phyloP scores from a whole-genome alignment of 164 flowering plant species.

The Amborella trichopoda region DNA sequence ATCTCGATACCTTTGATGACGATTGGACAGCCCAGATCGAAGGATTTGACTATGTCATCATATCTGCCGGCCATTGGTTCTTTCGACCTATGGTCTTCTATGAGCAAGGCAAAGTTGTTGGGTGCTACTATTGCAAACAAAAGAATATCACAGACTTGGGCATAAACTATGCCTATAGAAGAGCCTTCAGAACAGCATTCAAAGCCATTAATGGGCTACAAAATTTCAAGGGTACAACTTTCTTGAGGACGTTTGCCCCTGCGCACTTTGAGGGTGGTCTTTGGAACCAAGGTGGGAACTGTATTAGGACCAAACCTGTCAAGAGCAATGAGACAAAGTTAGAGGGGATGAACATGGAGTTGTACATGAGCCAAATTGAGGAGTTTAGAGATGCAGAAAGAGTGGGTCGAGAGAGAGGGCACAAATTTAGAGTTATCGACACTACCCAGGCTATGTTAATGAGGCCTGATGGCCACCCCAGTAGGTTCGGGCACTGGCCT shows the following conservation, averaged over 20 bases:
- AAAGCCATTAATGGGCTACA: slow-evolving; percentile 26
- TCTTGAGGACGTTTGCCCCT: slow-evolving; percentile 67
- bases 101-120: slow-evolving; percentile 40
- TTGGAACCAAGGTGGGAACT: slow-evolving; percentile 88
- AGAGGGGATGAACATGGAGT: slow-evolving; percentile 56
- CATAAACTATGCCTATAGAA: slow-evolving; percentile 54
- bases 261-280: slow-evolving; percentile 81
- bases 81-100: slow-evolving; percentile 66
- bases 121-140: slow-evolving; percentile 67
- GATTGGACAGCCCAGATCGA: slow-evolving; percentile 60
- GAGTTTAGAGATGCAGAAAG: slow-evolving; percentile 33
- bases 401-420: slow-evolving; percentile 3
- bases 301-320: slow-evolving; percentile 54
- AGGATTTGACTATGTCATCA: slow-evolving; percentile 48
- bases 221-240: slow-evolving; percentile 9
- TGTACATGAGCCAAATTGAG: slow-evolving; percentile 49
- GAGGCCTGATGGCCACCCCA: slow-evolving; percentile 96
- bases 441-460: slow-evolving; percentile 49
- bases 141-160: slow-evolving; percentile 67
- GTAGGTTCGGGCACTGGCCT: slow-evolving; percentile 71
- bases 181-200: slow-evolving; percentile 49
- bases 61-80: slow-evolving; percentile 92
- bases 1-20: slow-evolving; percentile 49
- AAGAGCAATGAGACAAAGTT: slow-evolving; percentile 39
- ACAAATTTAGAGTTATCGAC: slow-evolving; percentile 44